These are phyloP conservation scores for Globisporangium orthogonon DNA, from an alignment of 352 stramenopile genomes.

Conservation along the genomic window DNA sequence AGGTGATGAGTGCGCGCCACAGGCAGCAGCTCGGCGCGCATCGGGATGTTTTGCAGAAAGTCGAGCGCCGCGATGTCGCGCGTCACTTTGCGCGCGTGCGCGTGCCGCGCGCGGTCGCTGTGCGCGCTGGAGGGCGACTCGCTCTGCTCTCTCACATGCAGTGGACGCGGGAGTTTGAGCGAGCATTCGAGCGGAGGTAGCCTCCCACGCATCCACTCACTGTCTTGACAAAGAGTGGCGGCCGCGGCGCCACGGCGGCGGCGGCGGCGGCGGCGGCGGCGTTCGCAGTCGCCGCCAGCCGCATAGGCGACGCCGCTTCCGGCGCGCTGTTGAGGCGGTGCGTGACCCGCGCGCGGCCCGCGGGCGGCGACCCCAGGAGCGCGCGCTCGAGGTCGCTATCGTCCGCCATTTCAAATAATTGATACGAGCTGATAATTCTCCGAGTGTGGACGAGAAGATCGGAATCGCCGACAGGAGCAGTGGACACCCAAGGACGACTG, in stretches of 20 bases:
- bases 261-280: background rate
- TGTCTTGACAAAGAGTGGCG: slow-evolving; percentile 31
- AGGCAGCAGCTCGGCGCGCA: slow-evolving; percentile 45
- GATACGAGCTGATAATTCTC: background rate
- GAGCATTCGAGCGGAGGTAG: slow-evolving; percentile 6
- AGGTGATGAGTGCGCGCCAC: background rate
- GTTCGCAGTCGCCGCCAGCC: slow-evolving; percentile 5
- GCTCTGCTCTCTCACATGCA: slow-evolving; percentile 9
- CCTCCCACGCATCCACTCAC: slow-evolving; percentile 5
- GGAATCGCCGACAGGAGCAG: no score
- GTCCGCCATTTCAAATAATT: background rate
- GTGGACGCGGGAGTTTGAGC: background rate
- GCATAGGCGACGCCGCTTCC: slow-evolving; percentile 5
- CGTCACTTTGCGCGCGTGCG: slow-evolving; percentile 60
- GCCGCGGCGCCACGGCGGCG: slow-evolving; percentile 2
- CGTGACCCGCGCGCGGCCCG: background rate
- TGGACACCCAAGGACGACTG: no score
- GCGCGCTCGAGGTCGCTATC: background rate
- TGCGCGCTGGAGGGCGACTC: slow-evolving; percentile 43
- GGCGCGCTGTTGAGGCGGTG: background rate
- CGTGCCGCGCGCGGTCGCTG: slow-evolving; percentile 38
- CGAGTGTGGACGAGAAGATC: no score
- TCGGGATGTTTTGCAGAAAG: slow-evolving; percentile 86
- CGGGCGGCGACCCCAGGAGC: background rate
- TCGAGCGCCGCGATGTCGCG: slow-evolving; percentile 84